Percentiles rank a stretch among this genome's conserved stretches.
Evolutionary conservation across 805 yeast genomes (phyloP).

Genomic region (Cyberlindnera amylophila): DNA sequence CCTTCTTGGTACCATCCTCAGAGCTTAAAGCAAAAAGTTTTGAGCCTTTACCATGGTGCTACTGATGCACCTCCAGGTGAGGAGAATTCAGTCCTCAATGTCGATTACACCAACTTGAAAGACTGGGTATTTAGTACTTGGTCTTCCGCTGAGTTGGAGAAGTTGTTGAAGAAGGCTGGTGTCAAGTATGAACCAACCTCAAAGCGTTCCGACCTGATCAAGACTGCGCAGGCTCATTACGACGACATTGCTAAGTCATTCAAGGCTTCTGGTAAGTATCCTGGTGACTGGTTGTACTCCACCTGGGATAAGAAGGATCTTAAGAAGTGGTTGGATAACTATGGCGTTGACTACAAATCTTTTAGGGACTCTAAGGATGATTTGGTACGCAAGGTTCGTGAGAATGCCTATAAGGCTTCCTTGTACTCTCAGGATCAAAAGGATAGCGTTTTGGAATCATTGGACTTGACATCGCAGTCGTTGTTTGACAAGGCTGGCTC

Average conservation of each 20-base stretch:
- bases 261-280: conserved; percentile 41
- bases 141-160: conserved; percentile 34
- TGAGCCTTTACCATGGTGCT: conserved; percentile 8
- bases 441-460: conserved; percentile 35
- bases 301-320: conserved; percentile 51
- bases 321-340: conserved; percentile 43
- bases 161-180: conserved; percentile 31
- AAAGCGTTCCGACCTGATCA: conserved; percentile 38
- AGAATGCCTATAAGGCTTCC: conserved; percentile 42
- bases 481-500: conserved; percentile 37
- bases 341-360: conserved; percentile 37
- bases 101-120: conserved; percentile 20
- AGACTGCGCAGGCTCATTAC: conserved; percentile 39
- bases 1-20: conserved; percentile 16
- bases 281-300: conserved; percentile 50
- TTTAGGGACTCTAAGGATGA: conserved; percentile 41
- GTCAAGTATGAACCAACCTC: conserved; percentile 29
- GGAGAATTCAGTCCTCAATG: conserved; percentile 1
- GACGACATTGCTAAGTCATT: conserved; percentile 34
- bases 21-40: conserved; percentile 16
- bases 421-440: conserved; percentile 36
- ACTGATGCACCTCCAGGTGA: background rate
- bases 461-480: conserved; percentile 34
- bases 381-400: conserved; percentile 42
- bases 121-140: conserved; percentile 51